These are phyloP conservation scores for Kuraishia borneana DNA, from an alignment of 805 yeast genomes.

Conservation along the genomic window DNA sequence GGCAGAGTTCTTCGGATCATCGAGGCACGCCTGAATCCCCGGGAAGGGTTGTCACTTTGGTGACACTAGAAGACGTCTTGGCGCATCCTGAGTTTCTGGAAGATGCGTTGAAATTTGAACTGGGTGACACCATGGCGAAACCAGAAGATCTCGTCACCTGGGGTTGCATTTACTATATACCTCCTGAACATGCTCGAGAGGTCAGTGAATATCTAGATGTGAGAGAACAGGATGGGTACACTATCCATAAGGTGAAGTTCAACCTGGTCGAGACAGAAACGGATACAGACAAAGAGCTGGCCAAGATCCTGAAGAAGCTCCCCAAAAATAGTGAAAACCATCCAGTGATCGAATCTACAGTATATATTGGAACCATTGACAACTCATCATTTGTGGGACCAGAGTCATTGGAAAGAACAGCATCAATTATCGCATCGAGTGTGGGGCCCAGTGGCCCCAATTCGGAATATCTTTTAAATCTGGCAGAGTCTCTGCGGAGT, in stretches of 20 bases:
- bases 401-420: slow-evolving; percentile 48
- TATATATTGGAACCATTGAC: slow-evolving; percentile 75
- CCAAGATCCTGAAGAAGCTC: slow-evolving; percentile 13
- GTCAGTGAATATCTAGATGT: slow-evolving; percentile 65
- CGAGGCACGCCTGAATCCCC: slow-evolving; percentile 81
- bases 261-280: slow-evolving; percentile 24
- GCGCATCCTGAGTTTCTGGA: slow-evolving; percentile 25
- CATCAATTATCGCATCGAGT: slow-evolving; percentile 41
- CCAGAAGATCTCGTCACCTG: slow-evolving; percentile 42
- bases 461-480: slow-evolving; percentile 50
- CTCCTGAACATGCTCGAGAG: slow-evolving; percentile 45
- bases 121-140: slow-evolving; percentile 12
- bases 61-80: slow-evolving; percentile 46
- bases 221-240: slow-evolving; percentile 85
- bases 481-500: slow-evolving; percentile 37
- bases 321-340: slow-evolving; percentile 23
- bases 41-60: slow-evolving; percentile 80
- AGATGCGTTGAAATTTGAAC: slow-evolving; percentile 25
- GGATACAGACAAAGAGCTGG: slow-evolving; percentile 9
- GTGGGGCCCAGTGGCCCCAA: slow-evolving; percentile 80
- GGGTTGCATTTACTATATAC: slow-evolving; percentile 81
- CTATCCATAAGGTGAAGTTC: slow-evolving; percentile 57
- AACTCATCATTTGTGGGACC: slow-evolving; percentile 85
- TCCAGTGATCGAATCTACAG: slow-evolving; percentile 39
- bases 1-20: slow-evolving; percentile 89